Conservation (phyloP, 2,329 filamentous ascomycete species). For the Xylariales sp. region DNA sequence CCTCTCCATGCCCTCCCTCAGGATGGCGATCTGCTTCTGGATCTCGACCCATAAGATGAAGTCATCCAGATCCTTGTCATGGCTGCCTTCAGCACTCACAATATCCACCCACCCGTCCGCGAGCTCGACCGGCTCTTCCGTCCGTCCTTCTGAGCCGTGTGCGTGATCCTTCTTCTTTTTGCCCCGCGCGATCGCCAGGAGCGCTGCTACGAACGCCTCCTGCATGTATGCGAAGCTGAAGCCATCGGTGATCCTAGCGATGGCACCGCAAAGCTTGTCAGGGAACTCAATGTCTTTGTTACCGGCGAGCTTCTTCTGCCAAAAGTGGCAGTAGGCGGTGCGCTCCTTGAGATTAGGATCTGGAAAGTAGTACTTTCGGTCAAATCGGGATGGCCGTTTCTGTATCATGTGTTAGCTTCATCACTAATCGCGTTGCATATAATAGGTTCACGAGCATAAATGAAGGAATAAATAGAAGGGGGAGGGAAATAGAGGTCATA, state of each 20-base stretch:
- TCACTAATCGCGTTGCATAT: too few relatives aligned
- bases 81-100: too few relatives aligned
- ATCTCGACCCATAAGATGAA: constrained; percentile 57
- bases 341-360: constrained; percentile 52
- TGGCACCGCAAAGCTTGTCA: constrained; percentile 49
- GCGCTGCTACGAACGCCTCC: constrained; percentile 61
- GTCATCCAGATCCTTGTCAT: constrained; percentile 38
- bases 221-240: constrained; percentile 70
- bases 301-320: constrained; percentile 51
- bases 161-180: constrained; percentile 9
- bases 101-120: constrained; percentile 34
- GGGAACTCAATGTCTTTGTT: constrained; percentile 60
- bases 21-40: constrained; percentile 56
- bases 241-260: constrained; percentile 58
- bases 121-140: constrained; percentile 21
- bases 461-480: too few relatives aligned
- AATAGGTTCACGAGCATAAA: too few relatives aligned
- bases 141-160: constrained; percentile 21
- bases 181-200: constrained; percentile 52
- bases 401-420: too few relatives aligned
- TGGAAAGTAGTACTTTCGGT: constrained; percentile 63
- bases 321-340: constrained; percentile 57
- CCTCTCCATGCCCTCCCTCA: constrained; percentile 55
- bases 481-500: constrained; percentile 20
- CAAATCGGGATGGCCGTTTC: constrained; percentile 63